Percentiles rank a stretch among this genome's conserved stretches.
Conservation (phyloP, 257 asterid species). For the Primulina huaijiensis region DNA sequence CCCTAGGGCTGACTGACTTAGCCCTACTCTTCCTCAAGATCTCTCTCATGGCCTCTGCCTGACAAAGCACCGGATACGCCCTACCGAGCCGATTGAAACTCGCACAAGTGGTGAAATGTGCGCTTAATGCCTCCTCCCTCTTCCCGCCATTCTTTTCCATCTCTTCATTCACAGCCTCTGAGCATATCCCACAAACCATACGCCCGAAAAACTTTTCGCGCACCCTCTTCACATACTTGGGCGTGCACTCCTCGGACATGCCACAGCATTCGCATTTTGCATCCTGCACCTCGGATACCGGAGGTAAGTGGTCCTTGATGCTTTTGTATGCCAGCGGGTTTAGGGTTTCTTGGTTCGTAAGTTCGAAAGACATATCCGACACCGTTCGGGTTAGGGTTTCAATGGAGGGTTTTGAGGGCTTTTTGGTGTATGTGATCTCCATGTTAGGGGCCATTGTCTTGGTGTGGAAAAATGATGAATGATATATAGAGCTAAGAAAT, state of each 20-base stretch:
- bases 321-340: not conserved
- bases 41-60: slow-evolving; percentile 53
- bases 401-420: slow-evolving; percentile 50
- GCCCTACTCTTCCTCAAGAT: not conserved
- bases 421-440: slow-evolving; percentile 33
- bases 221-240: slow-evolving; percentile 50
- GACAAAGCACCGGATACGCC: slow-evolving; percentile 75
- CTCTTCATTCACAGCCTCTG: slow-evolving; percentile 91
- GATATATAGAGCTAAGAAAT: not conserved
- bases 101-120: slow-evolving; percentile 72
- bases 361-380: slow-evolving; percentile 77
- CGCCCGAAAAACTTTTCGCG: slow-evolving; percentile 54
- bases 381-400: slow-evolving; percentile 61
- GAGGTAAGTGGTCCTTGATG: slow-evolving; percentile 28
- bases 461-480: not conserved
- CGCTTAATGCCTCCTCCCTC: slow-evolving; percentile 52
- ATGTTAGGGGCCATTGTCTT: slow-evolving; percentile 41
- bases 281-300: slow-evolving; percentile 69
- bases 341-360: slow-evolving; percentile 40
- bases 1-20: not conserved
- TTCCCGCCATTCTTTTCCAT: slow-evolving; percentile 78
- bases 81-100: slow-evolving; percentile 70
- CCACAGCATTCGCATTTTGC: slow-evolving; percentile 97
- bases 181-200: slow-evolving; percentile 80
- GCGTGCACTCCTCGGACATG: slow-evolving; percentile 83